Evolutionary conservation across 2,329 filamentous ascomycete species (phyloP).

Genomic region (Grosmannia clavigera): DNA sequence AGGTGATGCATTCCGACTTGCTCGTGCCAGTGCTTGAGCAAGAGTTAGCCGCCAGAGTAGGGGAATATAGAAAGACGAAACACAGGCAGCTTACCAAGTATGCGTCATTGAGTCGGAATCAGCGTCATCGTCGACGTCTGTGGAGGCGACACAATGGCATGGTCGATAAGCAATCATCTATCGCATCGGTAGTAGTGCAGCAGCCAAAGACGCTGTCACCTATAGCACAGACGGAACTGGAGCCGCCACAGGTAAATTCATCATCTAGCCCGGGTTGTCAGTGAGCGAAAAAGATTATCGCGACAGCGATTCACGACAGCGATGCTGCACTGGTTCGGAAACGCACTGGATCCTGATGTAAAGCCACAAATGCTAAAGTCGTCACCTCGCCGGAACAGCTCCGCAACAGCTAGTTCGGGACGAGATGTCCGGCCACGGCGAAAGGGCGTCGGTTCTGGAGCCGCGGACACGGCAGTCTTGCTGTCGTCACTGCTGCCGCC

Average conservation of each 20-base stretch:
- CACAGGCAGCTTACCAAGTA: not conserved
- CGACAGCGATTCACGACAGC: not conserved
- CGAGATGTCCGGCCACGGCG: not conserved
- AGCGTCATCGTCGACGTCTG: not conserved
- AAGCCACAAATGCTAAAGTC: not conserved
- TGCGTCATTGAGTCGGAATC: not conserved
- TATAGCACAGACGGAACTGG: too few species aligned
- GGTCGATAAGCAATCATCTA: not conserved
- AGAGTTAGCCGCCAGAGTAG: not conserved
- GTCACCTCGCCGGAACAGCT: not conserved
- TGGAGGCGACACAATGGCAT: not conserved
- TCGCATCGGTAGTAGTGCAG: not conserved
- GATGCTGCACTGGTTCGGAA: not conserved
- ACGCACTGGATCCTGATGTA: not conserved
- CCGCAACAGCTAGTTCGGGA: not conserved
- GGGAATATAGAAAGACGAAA: not conserved
- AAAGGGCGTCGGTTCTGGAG: not conserved
- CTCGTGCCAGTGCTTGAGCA: not conserved
- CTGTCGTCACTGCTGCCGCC: not conserved
- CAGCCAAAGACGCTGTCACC: not conserved
- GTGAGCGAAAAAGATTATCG: not conserved
- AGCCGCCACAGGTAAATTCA: too few species aligned
- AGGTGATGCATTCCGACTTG: not conserved
- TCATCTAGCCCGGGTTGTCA: not conserved
- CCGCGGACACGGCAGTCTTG: not conserved